Evolutionary conservation across 176 grass and related monocot genomes (phyloP).

Genomic region (Avena atlantica): DNA sequence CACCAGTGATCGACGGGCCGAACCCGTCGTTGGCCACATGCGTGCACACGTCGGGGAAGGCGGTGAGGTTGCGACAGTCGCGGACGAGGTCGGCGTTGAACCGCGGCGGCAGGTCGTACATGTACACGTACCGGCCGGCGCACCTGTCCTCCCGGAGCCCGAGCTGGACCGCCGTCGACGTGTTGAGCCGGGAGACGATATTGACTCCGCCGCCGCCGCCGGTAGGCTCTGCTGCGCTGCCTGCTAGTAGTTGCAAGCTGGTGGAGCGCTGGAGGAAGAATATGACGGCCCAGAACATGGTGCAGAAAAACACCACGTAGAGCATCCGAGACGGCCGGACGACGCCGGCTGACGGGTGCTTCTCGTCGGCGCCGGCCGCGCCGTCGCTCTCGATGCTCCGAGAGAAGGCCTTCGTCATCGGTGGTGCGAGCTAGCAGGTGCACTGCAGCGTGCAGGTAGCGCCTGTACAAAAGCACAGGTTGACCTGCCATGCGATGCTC

Average conservation of each 20-base stretch:
- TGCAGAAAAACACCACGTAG: conserved; percentile 16
- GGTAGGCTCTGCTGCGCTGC: not conserved
- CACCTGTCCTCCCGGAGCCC: conserved; percentile 20
- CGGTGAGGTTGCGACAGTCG: conserved; percentile 38
- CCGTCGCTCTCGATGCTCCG: not conserved
- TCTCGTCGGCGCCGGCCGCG: not conserved
- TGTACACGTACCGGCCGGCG: conserved; percentile 62
- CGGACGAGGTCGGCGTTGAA: conserved; percentile 63
- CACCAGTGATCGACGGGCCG: conserved; percentile 19
- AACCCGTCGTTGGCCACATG: conserved; percentile 50
- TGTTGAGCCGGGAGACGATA: not conserved
- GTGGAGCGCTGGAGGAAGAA: not conserved
- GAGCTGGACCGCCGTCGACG: too few species aligned
- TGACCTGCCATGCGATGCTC: too few species aligned
- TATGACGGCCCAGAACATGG: conserved; percentile 33
- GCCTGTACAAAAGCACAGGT: too few species aligned
- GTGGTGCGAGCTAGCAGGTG: not conserved
- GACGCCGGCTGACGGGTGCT: not conserved
- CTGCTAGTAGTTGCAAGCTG: not conserved
- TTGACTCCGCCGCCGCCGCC: not conserved
- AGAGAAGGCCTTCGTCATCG: not conserved
- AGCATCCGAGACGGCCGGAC: conserved; percentile 31
- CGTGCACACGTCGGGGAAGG: conserved; percentile 52
- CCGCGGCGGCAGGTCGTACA: conserved; percentile 55
- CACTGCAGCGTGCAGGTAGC: not conserved